These are phyloP conservation scores for Teratosphaeria epicoccoides DNA, from an alignment of 2,329 filamentous ascomycete species.

Conservation along the genomic window DNA sequence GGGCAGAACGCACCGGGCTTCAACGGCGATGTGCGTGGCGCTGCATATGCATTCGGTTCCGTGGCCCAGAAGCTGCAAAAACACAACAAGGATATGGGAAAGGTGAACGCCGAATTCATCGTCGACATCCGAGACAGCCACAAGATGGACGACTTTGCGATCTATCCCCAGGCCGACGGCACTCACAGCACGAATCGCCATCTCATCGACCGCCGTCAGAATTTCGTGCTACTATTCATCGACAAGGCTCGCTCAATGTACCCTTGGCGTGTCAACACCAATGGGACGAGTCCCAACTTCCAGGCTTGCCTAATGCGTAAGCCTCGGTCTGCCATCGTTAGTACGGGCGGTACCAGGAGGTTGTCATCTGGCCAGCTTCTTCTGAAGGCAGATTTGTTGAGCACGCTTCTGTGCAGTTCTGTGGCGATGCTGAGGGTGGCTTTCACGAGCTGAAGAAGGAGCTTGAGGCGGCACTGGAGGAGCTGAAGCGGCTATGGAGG, in stretches of 20 bases:
- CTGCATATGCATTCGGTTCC: neutral
- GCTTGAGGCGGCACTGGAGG: neutral
- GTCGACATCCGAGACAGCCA: neutral
- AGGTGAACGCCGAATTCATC: neutral
- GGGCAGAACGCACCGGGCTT: neutral
- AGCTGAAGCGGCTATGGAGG: neutral
- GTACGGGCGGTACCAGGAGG: neutral
- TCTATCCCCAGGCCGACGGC: neutral
- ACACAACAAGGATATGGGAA: neutral
- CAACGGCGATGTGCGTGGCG: neutral
- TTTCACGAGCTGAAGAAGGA: neutral
- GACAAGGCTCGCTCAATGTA: neutral
- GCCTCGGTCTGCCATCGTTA: neutral
- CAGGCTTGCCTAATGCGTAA: neutral
- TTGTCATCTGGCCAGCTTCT: neutral
- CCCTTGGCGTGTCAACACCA: neutral
- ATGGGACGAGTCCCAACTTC: neutral
- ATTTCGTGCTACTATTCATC: neutral
- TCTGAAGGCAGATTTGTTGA: neutral
- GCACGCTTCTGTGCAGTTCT: neutral
- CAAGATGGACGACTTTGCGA: neutral
- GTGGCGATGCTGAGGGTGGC: neutral
- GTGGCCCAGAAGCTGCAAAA: neutral
- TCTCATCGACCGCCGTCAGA: neutral
- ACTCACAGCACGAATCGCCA: neutral